phyloP scores from a whole-genome alignment of 2,329 filamentous ascomycete species.

The Fusarium tjaetaba region DNA sequence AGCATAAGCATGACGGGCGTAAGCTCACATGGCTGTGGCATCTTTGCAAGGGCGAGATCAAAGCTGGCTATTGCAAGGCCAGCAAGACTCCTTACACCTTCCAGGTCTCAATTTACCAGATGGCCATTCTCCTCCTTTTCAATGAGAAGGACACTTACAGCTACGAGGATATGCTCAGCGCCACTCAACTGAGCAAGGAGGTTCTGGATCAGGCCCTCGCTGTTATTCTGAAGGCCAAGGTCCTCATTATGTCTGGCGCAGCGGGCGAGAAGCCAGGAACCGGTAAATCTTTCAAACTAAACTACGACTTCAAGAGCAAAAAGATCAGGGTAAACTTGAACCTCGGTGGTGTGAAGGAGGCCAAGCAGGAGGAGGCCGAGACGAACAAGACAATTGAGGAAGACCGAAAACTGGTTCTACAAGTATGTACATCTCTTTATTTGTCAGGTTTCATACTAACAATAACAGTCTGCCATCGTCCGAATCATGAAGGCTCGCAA shows the following conservation, averaged over 20 bases:
- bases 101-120: constrained; percentile 97
- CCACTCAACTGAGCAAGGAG: constrained; percentile 82
- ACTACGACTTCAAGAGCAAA: constrained; percentile 97
- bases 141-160: constrained; percentile 88
- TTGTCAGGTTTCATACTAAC: constrained; percentile 36
- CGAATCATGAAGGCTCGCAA: constrained; percentile 99
- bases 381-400: constrained; percentile 99
- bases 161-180: constrained; percentile 87
- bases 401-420: constrained; percentile 93
- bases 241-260: constrained; percentile 77
- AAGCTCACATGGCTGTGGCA: constrained; percentile 99
- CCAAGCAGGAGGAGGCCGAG: constrained; percentile 95
- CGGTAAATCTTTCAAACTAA: constrained; percentile 83
- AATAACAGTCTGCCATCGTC: constrained; percentile 87
- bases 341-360: constrained; percentile 91
- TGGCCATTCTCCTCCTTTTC: constrained; percentile 94
- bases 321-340: constrained; percentile 98
- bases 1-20: constrained; percentile 93
- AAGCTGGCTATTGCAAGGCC: constrained; percentile 89
- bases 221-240: constrained; percentile 93
- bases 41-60: constrained; percentile 95
- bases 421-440: constrained; percentile 70
- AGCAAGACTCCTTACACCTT: constrained; percentile 95
- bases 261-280: constrained; percentile 76
- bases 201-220: constrained; percentile 86